Percentiles rank a stretch among this genome's conserved stretches.
These are phyloP conservation scores for Senecio squalidus DNA, from an alignment of 140 eudicot species.

Conservation along the genomic window DNA sequence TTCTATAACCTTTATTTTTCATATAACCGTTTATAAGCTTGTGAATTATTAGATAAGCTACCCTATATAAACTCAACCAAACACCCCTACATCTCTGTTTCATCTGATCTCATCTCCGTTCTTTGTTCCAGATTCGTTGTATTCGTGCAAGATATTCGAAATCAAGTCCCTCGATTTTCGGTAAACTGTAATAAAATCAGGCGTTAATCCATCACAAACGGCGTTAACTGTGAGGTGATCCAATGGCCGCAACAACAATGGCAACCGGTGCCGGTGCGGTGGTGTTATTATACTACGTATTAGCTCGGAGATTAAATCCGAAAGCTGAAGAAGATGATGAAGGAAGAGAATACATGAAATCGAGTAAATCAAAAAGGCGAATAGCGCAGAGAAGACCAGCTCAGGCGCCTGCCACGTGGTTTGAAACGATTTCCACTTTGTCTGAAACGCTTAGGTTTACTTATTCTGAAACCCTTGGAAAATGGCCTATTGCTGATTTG, in stretches of 20 bases:
- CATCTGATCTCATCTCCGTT: conserved; percentile 16
- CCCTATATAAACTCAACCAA: no score
- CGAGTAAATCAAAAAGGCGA: conserved; percentile 64
- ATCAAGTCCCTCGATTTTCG: conserved; percentile 5
- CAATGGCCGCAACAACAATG: conserved; percentile 85
- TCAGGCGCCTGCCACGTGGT: conserved; percentile 98
- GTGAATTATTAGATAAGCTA: no score
- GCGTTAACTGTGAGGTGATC: no score
- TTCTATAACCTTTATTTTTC: no score
- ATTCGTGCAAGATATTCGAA: conserved; percentile 16
- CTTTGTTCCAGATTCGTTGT: conserved; percentile 27
- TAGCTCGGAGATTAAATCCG: conserved; percentile 49
- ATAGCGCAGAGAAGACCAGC: conserved; percentile 77
- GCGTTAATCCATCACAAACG: conserved; percentile 7
- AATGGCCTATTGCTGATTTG: conserved; percentile 97
- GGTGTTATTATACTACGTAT: conserved; percentile 61
- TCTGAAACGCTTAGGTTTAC: conserved; percentile 95
- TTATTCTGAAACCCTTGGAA: conserved; percentile 90
- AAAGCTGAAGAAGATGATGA: conserved; percentile 34
- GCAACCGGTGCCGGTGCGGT: conserved; percentile 95
- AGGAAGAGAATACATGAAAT: conserved; percentile 39
- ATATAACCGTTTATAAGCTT: no score
- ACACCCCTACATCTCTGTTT: conserved; percentile 9
- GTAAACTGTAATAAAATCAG: conserved; percentile 13
- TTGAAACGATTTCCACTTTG: conserved; percentile 78